Conservation (phyloP, 202 grass and related monocot genomes). For the Musa balbisiana region DNA sequence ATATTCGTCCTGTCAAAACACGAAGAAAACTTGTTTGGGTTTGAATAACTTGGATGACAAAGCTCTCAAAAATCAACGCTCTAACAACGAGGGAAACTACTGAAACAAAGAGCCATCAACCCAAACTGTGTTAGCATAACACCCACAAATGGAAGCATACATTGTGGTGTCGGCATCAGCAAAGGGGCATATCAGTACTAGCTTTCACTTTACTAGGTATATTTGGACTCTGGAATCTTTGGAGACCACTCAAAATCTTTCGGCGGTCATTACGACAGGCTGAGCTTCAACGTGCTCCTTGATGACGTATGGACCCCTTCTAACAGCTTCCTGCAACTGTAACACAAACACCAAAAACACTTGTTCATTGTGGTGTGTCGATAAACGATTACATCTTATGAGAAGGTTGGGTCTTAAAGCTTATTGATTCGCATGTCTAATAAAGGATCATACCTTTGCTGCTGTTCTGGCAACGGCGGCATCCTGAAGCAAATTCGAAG, state of each 20-base stretch:
- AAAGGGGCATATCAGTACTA: no score
- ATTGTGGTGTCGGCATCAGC: no score
- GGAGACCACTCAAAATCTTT: constrained; percentile 51
- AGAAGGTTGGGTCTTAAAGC: neutral
- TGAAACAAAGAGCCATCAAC: no score
- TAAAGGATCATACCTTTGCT: constrained; percentile 43
- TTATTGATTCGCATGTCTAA: neutral
- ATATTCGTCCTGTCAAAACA: no score
- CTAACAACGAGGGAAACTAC: no score
- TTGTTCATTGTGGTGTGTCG: neutral
- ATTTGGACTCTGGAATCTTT: no score
- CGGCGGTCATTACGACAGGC: constrained; percentile 48
- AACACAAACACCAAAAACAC: neutral
- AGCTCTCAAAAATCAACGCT: no score
- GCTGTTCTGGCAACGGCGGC: constrained; percentile 42
- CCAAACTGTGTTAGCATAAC: no score
- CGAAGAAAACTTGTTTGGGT: no score
- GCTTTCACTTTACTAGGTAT: no score
- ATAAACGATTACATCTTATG: neutral
- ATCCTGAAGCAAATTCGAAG: constrained; percentile 64
- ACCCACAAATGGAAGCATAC: no score
- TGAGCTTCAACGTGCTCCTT: constrained; percentile 47
- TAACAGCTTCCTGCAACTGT: constrained; percentile 82
- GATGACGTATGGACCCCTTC: constrained; percentile 56
- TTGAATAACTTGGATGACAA: no score